Conservation (phyloP, 1,284 basidiomycete species). For the Cutaneotrichosporon sp. region DNA sequence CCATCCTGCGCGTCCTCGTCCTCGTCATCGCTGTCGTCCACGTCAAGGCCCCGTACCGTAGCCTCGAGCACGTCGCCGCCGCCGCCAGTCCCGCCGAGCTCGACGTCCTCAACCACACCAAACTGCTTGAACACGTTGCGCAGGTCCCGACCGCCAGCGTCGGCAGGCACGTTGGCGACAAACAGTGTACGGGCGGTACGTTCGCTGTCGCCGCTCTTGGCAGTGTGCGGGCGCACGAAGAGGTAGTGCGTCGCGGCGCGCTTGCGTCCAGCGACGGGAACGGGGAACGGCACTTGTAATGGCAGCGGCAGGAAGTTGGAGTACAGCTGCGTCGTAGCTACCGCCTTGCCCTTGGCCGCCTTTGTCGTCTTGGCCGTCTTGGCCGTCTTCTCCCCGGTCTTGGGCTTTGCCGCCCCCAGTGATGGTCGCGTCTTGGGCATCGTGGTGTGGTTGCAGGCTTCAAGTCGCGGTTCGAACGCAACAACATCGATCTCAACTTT, state of each 20-base stretch:
- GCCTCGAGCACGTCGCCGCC: conserved; percentile 34
- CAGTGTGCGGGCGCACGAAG: conserved; percentile 34
- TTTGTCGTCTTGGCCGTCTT: background rate
- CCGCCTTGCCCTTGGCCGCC: background rate
- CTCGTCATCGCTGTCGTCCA: conserved; percentile 26
- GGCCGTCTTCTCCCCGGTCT: background rate
- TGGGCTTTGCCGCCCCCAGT: background rate
- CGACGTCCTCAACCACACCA: conserved; percentile 69
- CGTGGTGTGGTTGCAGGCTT: background rate
- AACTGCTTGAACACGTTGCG: conserved; percentile 64
- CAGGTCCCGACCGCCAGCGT: conserved; percentile 72
- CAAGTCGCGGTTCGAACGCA: no score
- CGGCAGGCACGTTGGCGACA: conserved; percentile 76
- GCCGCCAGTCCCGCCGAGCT: conserved; percentile 49
- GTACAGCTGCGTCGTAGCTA: conserved; percentile 23
- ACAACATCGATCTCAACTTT: background rate
- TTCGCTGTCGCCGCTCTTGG: conserved; percentile 13
- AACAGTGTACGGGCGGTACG: conserved; percentile 63
- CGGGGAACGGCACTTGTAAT: conserved; percentile 22
- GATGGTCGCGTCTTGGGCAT: conserved; percentile 2
- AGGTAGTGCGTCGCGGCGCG: conserved; percentile 33
- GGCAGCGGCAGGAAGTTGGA: conserved; percentile 35
- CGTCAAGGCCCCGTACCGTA: conserved; percentile 27
- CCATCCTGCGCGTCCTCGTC: conserved; percentile 49
- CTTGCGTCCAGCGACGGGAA: conserved; percentile 20